phyloP scores from a whole-genome alignment of 768 basidiomycete species.

The Auriculariales sp. region DNA sequence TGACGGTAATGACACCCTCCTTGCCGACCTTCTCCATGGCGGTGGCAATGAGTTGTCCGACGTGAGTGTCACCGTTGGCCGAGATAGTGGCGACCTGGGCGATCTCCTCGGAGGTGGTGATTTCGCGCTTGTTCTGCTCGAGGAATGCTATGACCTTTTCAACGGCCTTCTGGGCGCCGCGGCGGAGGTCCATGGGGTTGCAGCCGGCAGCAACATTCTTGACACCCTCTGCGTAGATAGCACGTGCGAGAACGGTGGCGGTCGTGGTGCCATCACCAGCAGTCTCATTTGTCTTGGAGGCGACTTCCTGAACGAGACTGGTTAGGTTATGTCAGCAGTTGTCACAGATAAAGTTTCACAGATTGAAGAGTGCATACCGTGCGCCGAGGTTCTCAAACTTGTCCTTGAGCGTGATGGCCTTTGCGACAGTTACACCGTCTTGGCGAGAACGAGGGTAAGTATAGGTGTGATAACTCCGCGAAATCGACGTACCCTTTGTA shows the following conservation, averaged over 20 bases:
- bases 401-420: constrained; percentile 86
- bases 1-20: constrained; percentile 99
- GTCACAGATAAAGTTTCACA: background rate
- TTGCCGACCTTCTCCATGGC: constrained; percentile 99
- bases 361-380: constrained; percentile 42
- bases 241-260: constrained; percentile 89
- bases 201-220: constrained; percentile 99
- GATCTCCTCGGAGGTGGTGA: constrained; percentile 96
- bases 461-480: background rate
- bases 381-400: constrained; percentile 99
- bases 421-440: constrained; percentile 98
- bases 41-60: constrained; percentile 90
- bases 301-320: constrained; percentile 90
- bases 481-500: constrained; percentile 60
- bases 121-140: constrained; percentile 73
- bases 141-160: constrained; percentile 89
- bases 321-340: constrained; percentile 3
- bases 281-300: constrained; percentile 90
- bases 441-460: background rate
- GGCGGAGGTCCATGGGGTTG: constrained; percentile 98
- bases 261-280: constrained; percentile 98
- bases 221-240: constrained; percentile 96
- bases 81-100: constrained; percentile 98
- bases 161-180: constrained; percentile 94
- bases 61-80: constrained; percentile 65